A percentile compares a stretch with the other conserved stretches of the same genome.
Evolutionary conservation across 2,329 filamentous ascomycete genomes (phyloP).

Genomic region (Rutstroemia sp.): DNA sequence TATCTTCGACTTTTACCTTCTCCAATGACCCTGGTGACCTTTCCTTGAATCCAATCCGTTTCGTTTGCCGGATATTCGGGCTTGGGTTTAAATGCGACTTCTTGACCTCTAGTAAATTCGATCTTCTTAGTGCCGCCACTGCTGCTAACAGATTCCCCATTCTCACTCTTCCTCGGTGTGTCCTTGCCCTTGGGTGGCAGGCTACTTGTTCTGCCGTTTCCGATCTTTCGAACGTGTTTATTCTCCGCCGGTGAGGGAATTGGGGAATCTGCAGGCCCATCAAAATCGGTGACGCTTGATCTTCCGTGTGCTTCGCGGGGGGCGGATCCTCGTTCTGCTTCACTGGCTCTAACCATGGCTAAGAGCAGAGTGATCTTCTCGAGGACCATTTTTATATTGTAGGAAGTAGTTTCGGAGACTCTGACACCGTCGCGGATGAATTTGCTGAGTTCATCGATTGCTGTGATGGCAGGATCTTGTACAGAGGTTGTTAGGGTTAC

Average conservation of each 20-base stretch:
- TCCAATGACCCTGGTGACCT: constrained; percentile 66
- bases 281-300: constrained; percentile 23
- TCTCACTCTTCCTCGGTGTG: constrained; percentile 16
- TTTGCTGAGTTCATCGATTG: constrained; percentile 18
- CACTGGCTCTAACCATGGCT: constrained; percentile 20
- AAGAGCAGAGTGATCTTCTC: constrained; percentile 11
- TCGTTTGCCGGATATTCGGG: constrained; percentile 38
- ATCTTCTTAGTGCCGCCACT: constrained; percentile 38
- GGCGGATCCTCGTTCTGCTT: constrained; percentile 16
- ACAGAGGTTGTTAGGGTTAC: constrained; percentile 2
- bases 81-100: constrained; percentile 60
- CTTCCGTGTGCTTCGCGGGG: constrained; percentile 22
- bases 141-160: constrained; percentile 17
- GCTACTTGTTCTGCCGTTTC: constrained; percentile 23
- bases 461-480: constrained; percentile 19
- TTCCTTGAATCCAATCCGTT: constrained; percentile 67
- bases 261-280: constrained; percentile 27
- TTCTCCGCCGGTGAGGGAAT: constrained; percentile 26
- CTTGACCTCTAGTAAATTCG: constrained; percentile 52
- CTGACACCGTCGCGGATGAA: constrained; percentile 24
- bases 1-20: constrained; percentile 73
- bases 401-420: constrained; percentile 23
- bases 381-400: constrained; percentile 1
- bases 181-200: constrained; percentile 25
- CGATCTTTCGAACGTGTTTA: constrained; percentile 23